Conservation (phyloP, 2,329 filamentous ascomycete genomes). For the Lasiodiplodia citricola region DNA sequence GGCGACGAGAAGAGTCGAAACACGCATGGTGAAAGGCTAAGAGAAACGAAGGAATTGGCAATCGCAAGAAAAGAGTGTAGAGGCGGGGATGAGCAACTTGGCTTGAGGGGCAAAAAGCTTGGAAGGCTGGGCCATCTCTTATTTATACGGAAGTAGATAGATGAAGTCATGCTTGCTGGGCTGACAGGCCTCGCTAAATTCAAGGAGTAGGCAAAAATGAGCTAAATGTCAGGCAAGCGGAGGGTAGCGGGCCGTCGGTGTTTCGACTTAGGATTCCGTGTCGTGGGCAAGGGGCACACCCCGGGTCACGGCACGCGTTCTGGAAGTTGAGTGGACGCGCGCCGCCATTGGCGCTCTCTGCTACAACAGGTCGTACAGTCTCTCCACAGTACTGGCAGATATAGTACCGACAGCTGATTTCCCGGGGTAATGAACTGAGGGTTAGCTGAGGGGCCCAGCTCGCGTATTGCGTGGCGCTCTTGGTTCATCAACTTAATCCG, state of each 20-base stretch:
- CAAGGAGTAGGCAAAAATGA: constrained; percentile 4
- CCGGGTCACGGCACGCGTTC: constrained; percentile 1
- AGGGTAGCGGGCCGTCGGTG: constrained; percentile 11
- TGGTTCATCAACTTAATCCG: constrained; percentile 10
- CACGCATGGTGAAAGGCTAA: constrained; percentile 31
- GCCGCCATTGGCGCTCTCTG: constrained; percentile 4
- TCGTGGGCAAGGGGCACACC: constrained; percentile 5
- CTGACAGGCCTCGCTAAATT: constrained; percentile 11
- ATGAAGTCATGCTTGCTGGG: neutral
- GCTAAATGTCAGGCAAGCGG: constrained; percentile 6
- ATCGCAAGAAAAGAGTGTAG: neutral
- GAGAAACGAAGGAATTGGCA: neutral
- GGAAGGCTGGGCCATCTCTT: neutral
- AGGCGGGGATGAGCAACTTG: constrained; percentile 3
- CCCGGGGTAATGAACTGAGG: neutral
- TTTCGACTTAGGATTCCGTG: constrained; percentile 18
- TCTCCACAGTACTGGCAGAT: constrained; percentile 3
- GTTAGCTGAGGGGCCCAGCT: constrained; percentile 4
- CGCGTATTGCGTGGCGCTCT: neutral
- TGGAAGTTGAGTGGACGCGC: neutral
- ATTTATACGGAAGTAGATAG: constrained; percentile 10
- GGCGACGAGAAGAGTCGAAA: constrained; percentile 30
- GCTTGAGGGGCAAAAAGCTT: constrained; percentile 2
- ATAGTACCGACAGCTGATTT: neutral
- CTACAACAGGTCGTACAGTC: neutral